phyloP scores from a whole-genome alignment of 148 eudicot species.

The Salicornia ramosissima region DNA sequence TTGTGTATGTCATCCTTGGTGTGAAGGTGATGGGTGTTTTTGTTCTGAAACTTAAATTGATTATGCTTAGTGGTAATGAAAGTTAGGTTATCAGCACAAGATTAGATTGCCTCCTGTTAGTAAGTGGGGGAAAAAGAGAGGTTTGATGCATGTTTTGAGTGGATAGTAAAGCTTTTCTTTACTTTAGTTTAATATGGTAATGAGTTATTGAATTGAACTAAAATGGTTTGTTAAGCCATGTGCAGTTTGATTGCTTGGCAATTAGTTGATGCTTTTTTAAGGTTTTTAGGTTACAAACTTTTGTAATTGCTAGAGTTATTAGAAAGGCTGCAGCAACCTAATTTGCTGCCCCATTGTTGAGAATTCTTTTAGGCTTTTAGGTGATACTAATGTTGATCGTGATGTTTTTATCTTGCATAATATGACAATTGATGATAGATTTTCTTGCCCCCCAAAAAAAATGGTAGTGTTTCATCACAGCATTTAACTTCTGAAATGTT shows the following conservation, averaged over 20 bases:
- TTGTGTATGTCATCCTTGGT: background rate
- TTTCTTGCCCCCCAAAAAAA: background rate
- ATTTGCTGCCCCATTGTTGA: background rate
- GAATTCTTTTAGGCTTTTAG: background rate
- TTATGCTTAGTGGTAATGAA: background rate
- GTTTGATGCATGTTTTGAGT: background rate
- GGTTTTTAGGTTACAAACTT: background rate
- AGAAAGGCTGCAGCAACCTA: background rate
- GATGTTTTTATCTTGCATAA: background rate
- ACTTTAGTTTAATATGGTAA: background rate
- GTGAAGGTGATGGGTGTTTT: background rate
- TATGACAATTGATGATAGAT: background rate
- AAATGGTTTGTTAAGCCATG: background rate
- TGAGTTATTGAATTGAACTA: background rate
- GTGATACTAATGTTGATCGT: background rate
- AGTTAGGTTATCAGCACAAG: background rate
- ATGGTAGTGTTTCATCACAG: too few relatives aligned
- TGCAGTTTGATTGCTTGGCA: background rate
- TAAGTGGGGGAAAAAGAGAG: background rate
- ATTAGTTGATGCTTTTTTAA: too few relatives aligned
- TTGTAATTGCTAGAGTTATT: background rate
- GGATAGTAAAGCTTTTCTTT: background rate
- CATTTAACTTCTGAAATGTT: background rate
- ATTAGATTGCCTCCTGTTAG: background rate
- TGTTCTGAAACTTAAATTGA: background rate